Percentiles rank a stretch among this genome's conserved stretches.
phyloP scores from a whole-genome alignment of 129 eudicot genomes.

The Artemisia tridentata region DNA sequence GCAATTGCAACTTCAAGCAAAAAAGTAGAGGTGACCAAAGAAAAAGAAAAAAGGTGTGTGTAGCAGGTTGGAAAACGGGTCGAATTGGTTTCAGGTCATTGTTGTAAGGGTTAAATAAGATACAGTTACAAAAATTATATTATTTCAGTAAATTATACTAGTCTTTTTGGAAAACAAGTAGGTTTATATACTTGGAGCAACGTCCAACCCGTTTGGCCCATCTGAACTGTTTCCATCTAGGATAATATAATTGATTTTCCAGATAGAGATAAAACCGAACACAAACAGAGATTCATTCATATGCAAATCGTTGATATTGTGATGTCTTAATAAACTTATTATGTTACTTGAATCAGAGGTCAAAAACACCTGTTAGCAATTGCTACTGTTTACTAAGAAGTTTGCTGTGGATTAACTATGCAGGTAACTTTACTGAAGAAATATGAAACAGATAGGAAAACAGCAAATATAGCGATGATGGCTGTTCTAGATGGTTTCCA shows the following conservation, averaged over 20 bases:
- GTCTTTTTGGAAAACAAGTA: too few species aligned
- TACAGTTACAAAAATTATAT: too few species aligned
- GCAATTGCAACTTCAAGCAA: background rate
- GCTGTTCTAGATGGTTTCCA: constrained; percentile 94
- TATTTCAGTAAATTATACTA: too few species aligned
- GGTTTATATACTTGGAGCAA: too few species aligned
- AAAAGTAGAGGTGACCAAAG: background rate
- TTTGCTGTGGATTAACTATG: background rate
- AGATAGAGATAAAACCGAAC: background rate
- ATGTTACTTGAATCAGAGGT: background rate
- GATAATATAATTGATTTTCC: background rate
- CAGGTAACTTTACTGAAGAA: constrained; percentile 67
- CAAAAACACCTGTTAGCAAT: background rate
- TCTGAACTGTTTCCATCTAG: background rate
- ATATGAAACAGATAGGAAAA: constrained; percentile 81
- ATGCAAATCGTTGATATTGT: background rate
- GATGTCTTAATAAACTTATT: background rate
- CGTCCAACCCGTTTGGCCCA: background rate
- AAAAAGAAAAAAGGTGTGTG: background rate
- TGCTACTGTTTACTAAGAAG: background rate
- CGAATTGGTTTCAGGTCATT: background rate
- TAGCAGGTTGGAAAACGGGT: background rate
- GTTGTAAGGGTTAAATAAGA: background rate
- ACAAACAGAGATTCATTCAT: background rate
- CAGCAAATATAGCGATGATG: constrained; percentile 79